Conservation (phyloP, 2,329 filamentous ascomycete genomes). For the Neofusicoccum laricinum region DNA sequence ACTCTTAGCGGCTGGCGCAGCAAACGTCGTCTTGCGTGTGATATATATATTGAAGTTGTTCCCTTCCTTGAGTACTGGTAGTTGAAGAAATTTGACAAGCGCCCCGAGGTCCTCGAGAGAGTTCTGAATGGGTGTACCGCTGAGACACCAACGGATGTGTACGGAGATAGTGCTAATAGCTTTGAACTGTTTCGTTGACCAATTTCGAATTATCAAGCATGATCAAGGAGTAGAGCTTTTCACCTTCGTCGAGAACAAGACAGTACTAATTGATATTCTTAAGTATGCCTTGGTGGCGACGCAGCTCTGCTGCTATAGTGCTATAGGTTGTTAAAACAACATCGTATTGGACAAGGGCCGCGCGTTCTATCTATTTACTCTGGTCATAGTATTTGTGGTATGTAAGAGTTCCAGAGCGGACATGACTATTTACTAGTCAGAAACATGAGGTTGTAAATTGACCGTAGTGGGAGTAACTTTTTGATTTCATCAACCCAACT, state of each 20-base stretch:
- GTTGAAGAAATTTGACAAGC: slow-evolving; percentile 23
- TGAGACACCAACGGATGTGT: slow-evolving; percentile 51
- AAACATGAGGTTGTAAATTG: not conserved
- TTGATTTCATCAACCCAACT: not conserved
- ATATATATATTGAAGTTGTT: slow-evolving; percentile 17
- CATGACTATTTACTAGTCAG: not conserved
- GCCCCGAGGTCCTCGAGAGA: slow-evolving; percentile 21
- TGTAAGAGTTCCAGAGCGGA: not conserved
- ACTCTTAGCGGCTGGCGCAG: no score
- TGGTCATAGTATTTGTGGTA: not conserved
- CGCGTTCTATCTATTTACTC: not conserved
- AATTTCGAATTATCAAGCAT: slow-evolving; percentile 41
- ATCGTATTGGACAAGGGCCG: not conserved
- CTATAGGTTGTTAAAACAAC: not conserved
- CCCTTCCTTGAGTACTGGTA: slow-evolving; percentile 18
- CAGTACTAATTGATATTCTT: slow-evolving; percentile 44
- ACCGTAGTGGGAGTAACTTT: not conserved
- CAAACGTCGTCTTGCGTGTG: not conserved
- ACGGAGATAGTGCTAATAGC: slow-evolving; percentile 41
- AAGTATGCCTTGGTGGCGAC: slow-evolving; percentile 24
- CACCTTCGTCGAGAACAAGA: slow-evolving; percentile 50
- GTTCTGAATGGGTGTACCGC: slow-evolving; percentile 41
- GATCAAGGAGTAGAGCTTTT: not conserved
- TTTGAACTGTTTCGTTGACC: slow-evolving; percentile 41
- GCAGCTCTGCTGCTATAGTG: slow-evolving; percentile 34